These are phyloP conservation scores for Solanum habrochaites DNA, from an alignment of 257 asterid genomes.

Conservation along the genomic window DNA sequence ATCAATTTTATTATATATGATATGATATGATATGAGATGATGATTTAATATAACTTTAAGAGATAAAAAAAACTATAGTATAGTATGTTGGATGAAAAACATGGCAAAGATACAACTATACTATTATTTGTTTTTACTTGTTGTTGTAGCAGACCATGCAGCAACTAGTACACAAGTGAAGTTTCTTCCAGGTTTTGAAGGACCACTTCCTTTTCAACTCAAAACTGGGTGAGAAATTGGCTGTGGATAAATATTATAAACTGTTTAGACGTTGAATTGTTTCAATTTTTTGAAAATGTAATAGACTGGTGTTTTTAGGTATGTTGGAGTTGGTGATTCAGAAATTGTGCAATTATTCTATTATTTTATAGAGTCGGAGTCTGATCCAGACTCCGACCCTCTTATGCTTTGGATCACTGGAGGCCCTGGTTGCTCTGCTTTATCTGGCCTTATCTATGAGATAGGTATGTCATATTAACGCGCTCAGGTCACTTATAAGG, in stretches of 20 bases:
- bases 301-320: not conserved
- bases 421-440: constrained; percentile 18
- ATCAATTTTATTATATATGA: too few species aligned
- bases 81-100: not conserved
- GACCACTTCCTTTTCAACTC: constrained; percentile 19
- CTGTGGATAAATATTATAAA: too few species aligned
- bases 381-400: constrained; percentile 14
- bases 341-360: constrained; percentile 22
- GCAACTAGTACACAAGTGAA: not conserved
- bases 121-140: not conserved
- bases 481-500: too few species aligned
- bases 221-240: constrained; percentile 14
- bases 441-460: constrained; percentile 15
- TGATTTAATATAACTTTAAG: too few species aligned
- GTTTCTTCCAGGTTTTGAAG: constrained; percentile 18
- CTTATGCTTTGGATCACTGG: constrained; percentile 18
- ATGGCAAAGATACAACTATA: not conserved
- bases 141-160: not conserved
- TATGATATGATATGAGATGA: too few species aligned
- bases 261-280: not conserved
- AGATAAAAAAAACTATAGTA: too few species aligned
- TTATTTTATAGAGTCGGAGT: constrained; percentile 12
- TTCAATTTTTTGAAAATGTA: too few species aligned
- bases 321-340: constrained; percentile 14
- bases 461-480: not conserved